A percentile compares a stretch with the other conserved stretches of the same genome.
phyloP scores from a whole-genome alignment of 805 yeast species.

The Yamadazyma endophytica region DNA sequence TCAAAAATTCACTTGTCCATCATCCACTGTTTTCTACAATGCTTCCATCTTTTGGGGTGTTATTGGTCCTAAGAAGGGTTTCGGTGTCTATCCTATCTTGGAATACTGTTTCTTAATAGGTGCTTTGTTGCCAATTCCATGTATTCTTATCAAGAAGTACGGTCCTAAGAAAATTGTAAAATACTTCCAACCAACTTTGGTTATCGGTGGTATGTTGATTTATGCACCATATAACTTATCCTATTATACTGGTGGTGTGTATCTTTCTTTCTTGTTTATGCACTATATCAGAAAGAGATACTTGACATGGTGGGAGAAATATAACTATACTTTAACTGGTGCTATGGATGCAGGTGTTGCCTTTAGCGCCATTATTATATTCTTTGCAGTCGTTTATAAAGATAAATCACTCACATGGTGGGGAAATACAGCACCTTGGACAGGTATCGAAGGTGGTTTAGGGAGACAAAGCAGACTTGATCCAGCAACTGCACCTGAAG shows the following conservation, averaged over 20 bases:
- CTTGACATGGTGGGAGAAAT: conserved; percentile 28
- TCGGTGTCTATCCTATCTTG: conserved; percentile 26
- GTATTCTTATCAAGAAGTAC: conserved; percentile 14
- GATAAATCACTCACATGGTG: conserved; percentile 21
- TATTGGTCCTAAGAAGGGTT: conserved; percentile 43
- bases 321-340: conserved; percentile 24
- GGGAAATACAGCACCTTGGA: conserved; percentile 18
- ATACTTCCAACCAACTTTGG: conserved; percentile 26
- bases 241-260: conserved; percentile 22
- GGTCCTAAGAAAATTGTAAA: conserved; percentile 15
- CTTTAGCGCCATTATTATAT: conserved; percentile 24
- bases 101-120: conserved; percentile 29
- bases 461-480: no score
- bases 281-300: conserved; percentile 19
- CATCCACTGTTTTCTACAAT: conserved; percentile 32
- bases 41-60: conserved; percentile 62
- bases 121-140: conserved; percentile 16
- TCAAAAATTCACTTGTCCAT: conserved; percentile 36
- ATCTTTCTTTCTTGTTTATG: conserved; percentile 20
- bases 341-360: conserved; percentile 29
- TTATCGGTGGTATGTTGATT: conserved; percentile 22
- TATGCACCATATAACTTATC: conserved; percentile 29
- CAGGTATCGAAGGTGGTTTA: conserved; percentile 32
- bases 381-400: conserved; percentile 29
- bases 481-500: conserved; percentile 26